Evolutionary conservation across 2,329 filamentous ascomycete genomes (phyloP), one percentile per base, ranked within the genome.

Genomic region (Xylariaceae sp.): DNA sequence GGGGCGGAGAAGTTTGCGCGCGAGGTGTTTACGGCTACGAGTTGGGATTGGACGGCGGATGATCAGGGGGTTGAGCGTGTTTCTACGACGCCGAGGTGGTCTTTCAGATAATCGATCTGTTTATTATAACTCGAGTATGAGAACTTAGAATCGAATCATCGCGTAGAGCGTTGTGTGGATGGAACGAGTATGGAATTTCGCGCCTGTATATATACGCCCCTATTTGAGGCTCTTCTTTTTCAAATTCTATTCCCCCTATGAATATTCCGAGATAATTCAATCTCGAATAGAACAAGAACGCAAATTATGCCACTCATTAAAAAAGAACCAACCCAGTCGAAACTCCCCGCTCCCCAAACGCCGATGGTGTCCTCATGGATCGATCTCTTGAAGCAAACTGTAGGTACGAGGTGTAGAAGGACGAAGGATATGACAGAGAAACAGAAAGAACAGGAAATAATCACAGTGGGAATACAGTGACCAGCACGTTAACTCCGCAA

Each of bases 401-500:
- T 17, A 58, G 17, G 44, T 48, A 30, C 23, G 23, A 30, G 23
- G 23, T 30, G 23, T 5, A 30, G 23, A 30, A 30, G 5, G 23
- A 30, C 23, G 23, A 30, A 30, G 23, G 23, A 30, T 30, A 30
- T 30, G 23, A 30, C 23, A 35, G 4, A 11, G 23, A 47, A 41
- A 39, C 11, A 30, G 15, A 45, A 23, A 9, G 44, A 11, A 30
- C 13, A 39, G 17, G 13, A 37, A 5, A 17, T 10, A 11, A 3
- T 1, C 23, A 41, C 1, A 3, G 17, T 58, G 54, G 58, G 13
- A 17, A 35, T n/a, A 9, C n/a, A 15, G 49, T n/a, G 11, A 17
- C 9, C 47, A 30, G 23, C 23, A 30, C 23, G 23, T 65, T 41
- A 96, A 75, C 92, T 97, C 82, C 94, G 89, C 71, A 97, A 76